These are phyloP conservation scores for Colletotrichum euphorbiae DNA, from an alignment of 2,329 filamentous ascomycete genomes.

Conservation along the genomic window DNA sequence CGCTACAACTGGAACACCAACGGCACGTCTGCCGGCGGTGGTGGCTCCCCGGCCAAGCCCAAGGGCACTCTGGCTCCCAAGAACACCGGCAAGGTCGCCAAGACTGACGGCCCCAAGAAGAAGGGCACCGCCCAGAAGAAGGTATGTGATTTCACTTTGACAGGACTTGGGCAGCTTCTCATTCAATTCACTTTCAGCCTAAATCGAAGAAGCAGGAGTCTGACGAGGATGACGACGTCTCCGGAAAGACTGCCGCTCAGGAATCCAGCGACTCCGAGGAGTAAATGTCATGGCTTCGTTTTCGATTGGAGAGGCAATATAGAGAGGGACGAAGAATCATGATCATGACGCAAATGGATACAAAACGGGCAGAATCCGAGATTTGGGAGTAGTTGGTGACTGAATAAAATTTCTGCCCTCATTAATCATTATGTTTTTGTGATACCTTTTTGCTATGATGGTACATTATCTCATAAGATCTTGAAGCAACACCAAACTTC, in stretches of 20 bases:
- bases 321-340: background rate
- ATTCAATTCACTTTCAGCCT: background rate
- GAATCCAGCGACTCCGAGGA: background rate
- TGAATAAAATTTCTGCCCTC: constrained; percentile 2
- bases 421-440: background rate
- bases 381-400: background rate
- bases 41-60: constrained; percentile 47
- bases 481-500: no score
- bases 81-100: constrained; percentile 46
- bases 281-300: background rate
- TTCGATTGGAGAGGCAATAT: background rate
- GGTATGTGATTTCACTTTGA: background rate
- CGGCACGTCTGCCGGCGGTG: background rate
- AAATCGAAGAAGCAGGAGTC: constrained; percentile 3
- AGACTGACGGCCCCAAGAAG: constrained; percentile 47
- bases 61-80: constrained; percentile 40
- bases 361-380: background rate
- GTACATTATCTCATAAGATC: no score
- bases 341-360: background rate
- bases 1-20: constrained; percentile 54
- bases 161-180: background rate
- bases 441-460: background rate
- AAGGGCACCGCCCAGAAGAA: constrained; percentile 45
- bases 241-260: constrained; percentile 17
- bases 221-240: constrained; percentile 21